Evolutionary conservation across 2,329 filamentous ascomycete genomes (phyloP).

Genomic region (Dissoconium aciculare): DNA sequence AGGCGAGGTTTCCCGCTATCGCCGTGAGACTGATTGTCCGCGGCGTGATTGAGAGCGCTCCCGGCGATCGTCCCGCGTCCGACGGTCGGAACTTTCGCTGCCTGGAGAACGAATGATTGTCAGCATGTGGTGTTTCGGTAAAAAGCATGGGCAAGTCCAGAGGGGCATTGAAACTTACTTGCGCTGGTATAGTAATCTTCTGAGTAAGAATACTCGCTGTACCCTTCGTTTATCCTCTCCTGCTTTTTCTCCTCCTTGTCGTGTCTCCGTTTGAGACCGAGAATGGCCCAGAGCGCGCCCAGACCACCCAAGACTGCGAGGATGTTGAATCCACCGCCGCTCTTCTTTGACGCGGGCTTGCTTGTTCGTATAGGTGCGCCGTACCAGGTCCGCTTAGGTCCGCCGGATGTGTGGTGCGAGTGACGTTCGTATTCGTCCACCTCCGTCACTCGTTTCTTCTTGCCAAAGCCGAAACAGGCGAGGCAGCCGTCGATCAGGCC

Average conservation of each 20-base stretch:
- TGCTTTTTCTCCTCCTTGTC: conserved; percentile 18
- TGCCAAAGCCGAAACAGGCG: conserved; percentile 46
- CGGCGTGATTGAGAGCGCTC: conserved; percentile 45
- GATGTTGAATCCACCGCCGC: conserved; percentile 20
- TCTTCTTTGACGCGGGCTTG: conserved; percentile 21
- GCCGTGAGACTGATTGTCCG: conserved; percentile 40
- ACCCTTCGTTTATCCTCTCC: conserved; percentile 34
- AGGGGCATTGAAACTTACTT: conserved; percentile 27
- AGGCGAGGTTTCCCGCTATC: too few relatives aligned
- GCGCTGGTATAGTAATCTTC: conserved; percentile 34
- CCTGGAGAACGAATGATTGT: conserved; percentile 9
- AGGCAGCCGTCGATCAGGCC: conserved; percentile 41
- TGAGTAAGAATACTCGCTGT: conserved; percentile 26
- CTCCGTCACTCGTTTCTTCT: conserved; percentile 37
- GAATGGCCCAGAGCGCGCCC: conserved; percentile 29
- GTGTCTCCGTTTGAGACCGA: conserved; percentile 32
- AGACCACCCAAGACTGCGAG: conserved; percentile 29
- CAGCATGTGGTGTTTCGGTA: conserved; percentile 4
- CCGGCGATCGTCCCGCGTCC: conserved; percentile 9
- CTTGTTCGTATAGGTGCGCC: conserved; percentile 23
- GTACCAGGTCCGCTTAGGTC: conserved; percentile 34
- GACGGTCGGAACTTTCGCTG: conserved; percentile 15
- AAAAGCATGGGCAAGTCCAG: not conserved
- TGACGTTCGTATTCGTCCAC: conserved; percentile 48
- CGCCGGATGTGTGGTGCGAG: conserved; percentile 40